Conservation (phyloP, 305 asterid genomes). For the Stenogyne calaminthoides region DNA sequence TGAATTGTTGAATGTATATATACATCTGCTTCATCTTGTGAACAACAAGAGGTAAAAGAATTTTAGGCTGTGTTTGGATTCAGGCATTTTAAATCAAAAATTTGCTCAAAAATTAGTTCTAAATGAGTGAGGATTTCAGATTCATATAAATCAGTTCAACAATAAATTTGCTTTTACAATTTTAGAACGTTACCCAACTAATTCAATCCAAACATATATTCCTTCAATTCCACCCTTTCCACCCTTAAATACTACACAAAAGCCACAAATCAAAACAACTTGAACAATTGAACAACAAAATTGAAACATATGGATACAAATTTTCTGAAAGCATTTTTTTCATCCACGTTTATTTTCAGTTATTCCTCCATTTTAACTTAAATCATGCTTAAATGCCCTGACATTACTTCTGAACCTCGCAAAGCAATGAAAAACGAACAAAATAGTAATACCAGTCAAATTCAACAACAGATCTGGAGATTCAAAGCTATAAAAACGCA, state of each 20-base stretch:
- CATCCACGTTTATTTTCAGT: not conserved
- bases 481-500: not conserved
- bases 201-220: not conserved
- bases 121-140: not conserved
- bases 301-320: not conserved
- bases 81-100: not conserved
- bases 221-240: slow-evolving; percentile 1
- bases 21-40: not conserved
- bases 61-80: not conserved
- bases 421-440: not conserved
- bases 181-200: not conserved
- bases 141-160: not conserved
- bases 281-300: not conserved
- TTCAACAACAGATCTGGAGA: slow-evolving; percentile 21
- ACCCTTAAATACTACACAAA: not conserved
- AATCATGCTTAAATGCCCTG: not conserved
- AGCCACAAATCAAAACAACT: not conserved
- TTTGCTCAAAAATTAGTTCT: not conserved
- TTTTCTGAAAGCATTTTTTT: not conserved
- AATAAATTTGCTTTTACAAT: not conserved
- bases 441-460: not conserved
- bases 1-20: not conserved
- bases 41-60: not conserved
- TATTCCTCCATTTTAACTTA: not conserved
- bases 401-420: not conserved